Evolutionary conservation across 257 asterid genomes (phyloP), one percentile per base, ranked within the genome.

Genomic region (Ilex asprella): DNA sequence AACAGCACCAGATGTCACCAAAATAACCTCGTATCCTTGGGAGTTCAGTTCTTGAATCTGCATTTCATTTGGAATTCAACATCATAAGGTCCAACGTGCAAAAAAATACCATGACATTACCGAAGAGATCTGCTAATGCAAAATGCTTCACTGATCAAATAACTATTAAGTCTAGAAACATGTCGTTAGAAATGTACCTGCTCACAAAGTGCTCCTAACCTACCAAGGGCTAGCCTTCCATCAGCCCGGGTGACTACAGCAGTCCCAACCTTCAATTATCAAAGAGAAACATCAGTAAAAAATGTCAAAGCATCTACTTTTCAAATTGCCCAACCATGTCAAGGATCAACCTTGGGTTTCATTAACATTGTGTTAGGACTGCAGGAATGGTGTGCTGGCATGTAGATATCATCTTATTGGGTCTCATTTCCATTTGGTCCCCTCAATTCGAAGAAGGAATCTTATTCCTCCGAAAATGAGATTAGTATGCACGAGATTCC

Each of bases 1-100:
- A 66, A 93, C 95, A 49, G 99, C 97, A 73, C 99, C 99, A 49
- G 99, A 93, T 54, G 95, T 74, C 63, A 93, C 99, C 83, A 93
- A 81, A 76, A 93, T 84, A 71, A 93, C 92, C 79, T 89, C 97
- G 62, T 81, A 86, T 61, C 96, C 99, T 73, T 81, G 87, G 60
- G 82, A 53, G 78, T 81, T 89, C 61, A 93, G 74, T 65, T 89
- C 97, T 16, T 82, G 94, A 75, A 93, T 85, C 99, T 93, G 92
- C 80, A 85, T 56, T 32, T 43, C 71, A 59, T 43, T 68, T 68
- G 71, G 57, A 62, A 72, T 46, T 62, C 39, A 61, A 61, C 29
- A 58, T 39, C 31, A 69, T 67, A 27, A 77, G 74, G 53, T 55
- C 53, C 52, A 61, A 67, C 56, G 32, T 39, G 41, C 41, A 43